Conservation (phyloP, 495 filamentous ascomycete genomes). For the Trichoderma parareesei region DNA sequence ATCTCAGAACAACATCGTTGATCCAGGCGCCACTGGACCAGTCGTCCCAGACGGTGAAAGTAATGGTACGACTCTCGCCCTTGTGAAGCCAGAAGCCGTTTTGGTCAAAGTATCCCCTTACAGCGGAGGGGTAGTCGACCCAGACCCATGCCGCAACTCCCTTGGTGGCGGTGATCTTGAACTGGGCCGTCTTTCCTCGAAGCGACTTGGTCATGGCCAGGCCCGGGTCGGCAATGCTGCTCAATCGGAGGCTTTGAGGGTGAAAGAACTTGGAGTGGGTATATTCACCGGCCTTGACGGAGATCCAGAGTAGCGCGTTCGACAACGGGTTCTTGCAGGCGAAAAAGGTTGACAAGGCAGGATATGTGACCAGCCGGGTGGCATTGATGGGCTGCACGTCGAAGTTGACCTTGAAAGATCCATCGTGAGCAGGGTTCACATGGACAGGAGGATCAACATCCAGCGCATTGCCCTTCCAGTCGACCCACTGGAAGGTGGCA, state of each 20-base stretch:
- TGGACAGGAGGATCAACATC: not conserved
- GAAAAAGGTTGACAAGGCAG: not conserved
- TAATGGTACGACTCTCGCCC: not conserved
- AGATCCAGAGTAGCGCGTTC: not conserved
- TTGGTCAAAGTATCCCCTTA: not conserved
- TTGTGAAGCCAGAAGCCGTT: slow-evolving; percentile 2
- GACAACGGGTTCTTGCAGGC: not conserved
- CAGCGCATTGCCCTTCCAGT: slow-evolving; percentile 21
- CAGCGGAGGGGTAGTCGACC: not conserved
- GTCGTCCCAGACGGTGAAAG: not conserved
- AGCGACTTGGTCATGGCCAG: not conserved
- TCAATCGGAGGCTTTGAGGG: not conserved
- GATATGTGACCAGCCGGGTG: slow-evolving; percentile 24
- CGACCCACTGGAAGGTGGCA: slow-evolving; percentile 22
- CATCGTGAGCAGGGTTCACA: not conserved
- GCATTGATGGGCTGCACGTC: slow-evolving; percentile 54
- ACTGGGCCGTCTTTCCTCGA: not conserved
- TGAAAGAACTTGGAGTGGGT: not conserved
- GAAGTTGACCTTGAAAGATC: slow-evolving; percentile 26
- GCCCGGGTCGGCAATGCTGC: slow-evolving; percentile 2
- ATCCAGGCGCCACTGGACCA: not conserved
- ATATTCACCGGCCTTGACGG: not conserved
- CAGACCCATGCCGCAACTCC: not conserved
- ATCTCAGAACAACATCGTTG: not conserved
- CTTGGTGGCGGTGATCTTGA: not conserved